Percentiles rank a stretch among this genome's conserved stretches.
Evolutionary conservation across 2,329 filamentous ascomycete species (phyloP).

Genomic region (Ascochyta koolunga): DNA sequence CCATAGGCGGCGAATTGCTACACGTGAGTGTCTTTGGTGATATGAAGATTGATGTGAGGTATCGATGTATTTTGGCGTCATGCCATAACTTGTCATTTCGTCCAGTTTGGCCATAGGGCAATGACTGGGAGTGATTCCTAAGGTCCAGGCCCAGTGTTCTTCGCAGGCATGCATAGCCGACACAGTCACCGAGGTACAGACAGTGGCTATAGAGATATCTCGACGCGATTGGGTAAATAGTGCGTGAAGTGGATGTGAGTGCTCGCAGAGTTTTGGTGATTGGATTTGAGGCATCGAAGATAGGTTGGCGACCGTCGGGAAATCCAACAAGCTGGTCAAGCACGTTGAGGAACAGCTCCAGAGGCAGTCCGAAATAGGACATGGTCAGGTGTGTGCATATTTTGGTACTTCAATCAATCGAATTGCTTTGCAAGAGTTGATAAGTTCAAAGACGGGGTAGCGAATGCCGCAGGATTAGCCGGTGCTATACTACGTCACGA

Average conservation of each 20-base stretch:
- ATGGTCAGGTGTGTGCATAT: background rate
- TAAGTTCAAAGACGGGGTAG: background rate
- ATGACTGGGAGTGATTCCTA: conserved; percentile 27
- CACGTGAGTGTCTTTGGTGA: conserved; percentile 20
- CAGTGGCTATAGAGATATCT: conserved; percentile 35
- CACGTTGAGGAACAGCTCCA: conserved; percentile 34
- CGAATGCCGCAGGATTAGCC: background rate
- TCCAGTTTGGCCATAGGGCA: conserved; percentile 26
- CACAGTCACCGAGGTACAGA: conserved; percentile 30
- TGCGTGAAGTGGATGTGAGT: conserved; percentile 32
- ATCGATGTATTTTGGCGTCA: conserved; percentile 8
- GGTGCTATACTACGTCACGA: background rate
- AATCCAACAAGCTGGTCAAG: conserved; percentile 37
- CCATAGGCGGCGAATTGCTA: conserved; percentile 17
- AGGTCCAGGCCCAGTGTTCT: conserved; percentile 34
- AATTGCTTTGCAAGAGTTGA: too few species aligned
- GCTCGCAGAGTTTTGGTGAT: conserved; percentile 34
- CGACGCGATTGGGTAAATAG: conserved; percentile 28
- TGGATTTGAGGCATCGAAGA: conserved; percentile 27
- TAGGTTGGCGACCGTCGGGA: conserved; percentile 17
- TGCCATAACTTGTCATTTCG: conserved; percentile 27
- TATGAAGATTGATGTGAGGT: conserved; percentile 31
- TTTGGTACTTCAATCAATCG: too few species aligned
- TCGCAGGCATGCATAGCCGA: conserved; percentile 25
- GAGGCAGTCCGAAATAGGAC: conserved; percentile 17